These are phyloP conservation scores for Leccinum griseonigrum DNA, from an alignment of 1,284 basidiomycete genomes.

Conservation along the genomic window DNA sequence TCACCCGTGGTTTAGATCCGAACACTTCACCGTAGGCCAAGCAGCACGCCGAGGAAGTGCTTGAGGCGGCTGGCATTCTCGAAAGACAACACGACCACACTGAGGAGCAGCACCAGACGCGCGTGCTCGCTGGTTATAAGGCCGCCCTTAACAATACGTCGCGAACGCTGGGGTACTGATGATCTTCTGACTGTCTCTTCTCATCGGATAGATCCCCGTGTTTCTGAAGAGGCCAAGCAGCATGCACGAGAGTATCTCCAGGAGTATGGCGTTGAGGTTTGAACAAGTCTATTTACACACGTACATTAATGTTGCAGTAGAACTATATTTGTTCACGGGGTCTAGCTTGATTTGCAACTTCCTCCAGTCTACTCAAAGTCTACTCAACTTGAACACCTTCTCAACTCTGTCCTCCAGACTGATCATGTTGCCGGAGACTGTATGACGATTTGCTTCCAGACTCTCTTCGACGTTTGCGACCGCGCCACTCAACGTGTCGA, in stretches of 20 bases:
- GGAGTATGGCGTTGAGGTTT: conserved; percentile 25
- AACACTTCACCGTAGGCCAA: conserved; percentile 47
- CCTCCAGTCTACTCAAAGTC: conserved; percentile 20
- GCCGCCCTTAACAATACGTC: conserved; percentile 45
- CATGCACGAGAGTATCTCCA: conserved; percentile 45
- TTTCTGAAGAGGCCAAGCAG: conserved; percentile 47
- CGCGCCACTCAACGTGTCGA: conserved; percentile 56
- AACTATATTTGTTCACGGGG: background rate
- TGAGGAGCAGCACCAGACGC: conserved; percentile 39
- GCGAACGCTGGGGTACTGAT: background rate
- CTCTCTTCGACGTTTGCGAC: conserved; percentile 73
- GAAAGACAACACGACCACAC: conserved; percentile 29
- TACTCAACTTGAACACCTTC: conserved; percentile 12
- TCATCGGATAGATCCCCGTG: conserved; percentile 35
- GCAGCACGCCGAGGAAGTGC: conserved; percentile 45
- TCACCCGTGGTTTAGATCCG: conserved; percentile 30
- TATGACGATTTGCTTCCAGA: conserved; percentile 69
- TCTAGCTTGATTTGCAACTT: conserved; percentile 19
- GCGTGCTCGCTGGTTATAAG: conserved; percentile 48
- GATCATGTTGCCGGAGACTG: conserved; percentile 70
- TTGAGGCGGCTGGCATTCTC: conserved; percentile 36
- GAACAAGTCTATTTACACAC: background rate
- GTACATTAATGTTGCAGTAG: background rate
- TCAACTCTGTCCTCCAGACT: conserved; percentile 50
- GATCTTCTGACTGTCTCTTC: background rate